Evolutionary conservation across 805 yeast genomes (phyloP), one percentile per base, ranked within the genome.

Genomic region (Suhomyces sp.): DNA sequence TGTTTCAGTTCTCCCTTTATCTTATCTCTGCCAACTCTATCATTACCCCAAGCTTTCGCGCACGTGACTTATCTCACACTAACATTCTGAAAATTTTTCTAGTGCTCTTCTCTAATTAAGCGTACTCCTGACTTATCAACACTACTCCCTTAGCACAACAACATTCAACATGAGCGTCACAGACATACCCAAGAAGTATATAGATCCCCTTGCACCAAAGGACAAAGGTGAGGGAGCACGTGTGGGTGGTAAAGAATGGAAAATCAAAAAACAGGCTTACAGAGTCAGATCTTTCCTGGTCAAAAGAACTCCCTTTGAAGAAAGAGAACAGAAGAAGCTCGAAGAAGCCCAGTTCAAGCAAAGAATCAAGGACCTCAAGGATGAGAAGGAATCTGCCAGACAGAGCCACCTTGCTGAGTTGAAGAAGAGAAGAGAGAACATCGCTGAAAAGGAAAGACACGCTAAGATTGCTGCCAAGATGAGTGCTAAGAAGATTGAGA

Each of bases 401-500:
- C 68, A 73, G 44, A 72, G 64, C 17, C 72, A 73, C 44, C 63
- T 80, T 29, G 74, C 73, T 17, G 77, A 70, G 15, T 56, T 80
- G 35, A 86, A 81, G 66, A 86, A 82, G 47, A 81, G 85, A 61
- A 76, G 83, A 54, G 88, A 81, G 49, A 76, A 78, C 58, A 83
- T 83, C 69, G 96, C 76, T 39, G 98, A 91, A 60, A 79, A 78
- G 60, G 97, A 91, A 58, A 77, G 98, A 51, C 86, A 81, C 54
- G 95, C 84, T 53, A 71, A 70, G 54, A 58, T 91, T 56, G 93
- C 95, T 9, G 74, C 77, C 38, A 87, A 83, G 63, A 86, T 91
- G 95, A 91, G 88, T 56, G 83, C 83, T 27, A 90, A 88, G 80
- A 84, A 79, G 69, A 85, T 88, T 25, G 98, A 88, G 46, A 77